These are phyloP conservation scores for Tricholoma sp. DNA, from an alignment of 768 basidiomycete species.

Conservation along the genomic window DNA sequence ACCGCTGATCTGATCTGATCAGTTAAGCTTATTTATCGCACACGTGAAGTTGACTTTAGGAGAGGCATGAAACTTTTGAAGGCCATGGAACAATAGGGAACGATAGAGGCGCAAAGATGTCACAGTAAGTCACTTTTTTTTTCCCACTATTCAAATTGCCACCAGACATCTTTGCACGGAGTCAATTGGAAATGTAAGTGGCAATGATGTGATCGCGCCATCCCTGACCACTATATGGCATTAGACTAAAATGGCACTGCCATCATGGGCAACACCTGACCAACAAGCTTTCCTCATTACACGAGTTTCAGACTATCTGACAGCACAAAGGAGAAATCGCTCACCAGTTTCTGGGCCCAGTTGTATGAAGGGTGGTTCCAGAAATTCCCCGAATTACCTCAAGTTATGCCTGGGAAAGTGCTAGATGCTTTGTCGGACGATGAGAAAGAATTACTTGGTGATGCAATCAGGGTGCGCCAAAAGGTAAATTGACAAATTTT, in stretches of 20 bases:
- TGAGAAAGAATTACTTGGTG: neutral
- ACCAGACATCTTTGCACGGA: neutral
- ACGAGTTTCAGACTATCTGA: neutral
- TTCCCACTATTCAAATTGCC: neutral
- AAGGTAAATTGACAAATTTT: neutral
- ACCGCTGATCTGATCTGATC: neutral
- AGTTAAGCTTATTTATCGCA: neutral
- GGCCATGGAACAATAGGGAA: neutral
- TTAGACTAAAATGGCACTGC: neutral
- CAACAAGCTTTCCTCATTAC: constrained; percentile 8
- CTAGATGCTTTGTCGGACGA: neutral
- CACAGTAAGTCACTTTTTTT: neutral
- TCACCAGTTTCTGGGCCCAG: neutral
- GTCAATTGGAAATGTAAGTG: neutral
- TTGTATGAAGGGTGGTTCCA: no score
- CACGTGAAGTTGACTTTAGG: neutral
- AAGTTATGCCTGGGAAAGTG: neutral
- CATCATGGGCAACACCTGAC: constrained; percentile 16
- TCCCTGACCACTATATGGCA: neutral
- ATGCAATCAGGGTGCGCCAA: neutral
- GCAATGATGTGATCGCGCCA: neutral
- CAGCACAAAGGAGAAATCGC: neutral
- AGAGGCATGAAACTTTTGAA: neutral
- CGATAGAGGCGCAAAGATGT: neutral
- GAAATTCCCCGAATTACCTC: neutral